phyloP scores from a whole-genome alignment of 305 asterid genomes.

The Ilex paraguariensis region DNA sequence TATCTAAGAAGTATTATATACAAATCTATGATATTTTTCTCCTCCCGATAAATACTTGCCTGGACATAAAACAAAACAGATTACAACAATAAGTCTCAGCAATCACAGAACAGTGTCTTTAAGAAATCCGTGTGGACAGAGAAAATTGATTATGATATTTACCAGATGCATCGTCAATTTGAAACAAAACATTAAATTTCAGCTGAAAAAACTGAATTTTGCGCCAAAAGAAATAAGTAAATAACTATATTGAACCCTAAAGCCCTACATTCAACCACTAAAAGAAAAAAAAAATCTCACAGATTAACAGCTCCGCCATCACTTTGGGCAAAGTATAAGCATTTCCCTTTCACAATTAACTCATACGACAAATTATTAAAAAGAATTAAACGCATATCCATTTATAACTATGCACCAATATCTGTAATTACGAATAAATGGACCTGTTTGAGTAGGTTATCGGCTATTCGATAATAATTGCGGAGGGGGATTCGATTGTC shows the following conservation, averaged over 20 bases:
- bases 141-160: no score
- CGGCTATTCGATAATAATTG: conserved; percentile 81
- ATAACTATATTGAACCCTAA: no score
- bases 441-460: conserved; percentile 89
- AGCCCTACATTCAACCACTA: background rate
- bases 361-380: no score
- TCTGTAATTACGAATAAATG: background rate
- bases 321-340: background rate
- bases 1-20: conserved; percentile 77
- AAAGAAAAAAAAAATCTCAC: no score
- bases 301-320: background rate
- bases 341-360: background rate
- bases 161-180: no score
- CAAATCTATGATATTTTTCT: conserved; percentile 67
- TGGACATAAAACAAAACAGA: conserved; percentile 25
- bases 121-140: no score
- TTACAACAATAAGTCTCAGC: background rate
- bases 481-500: conserved; percentile 78
- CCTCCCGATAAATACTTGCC: conserved; percentile 80
- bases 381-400: no score
- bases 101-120: no score
- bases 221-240: no score
- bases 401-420: background rate
- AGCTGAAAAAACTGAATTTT: no score
- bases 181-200: no score